These are phyloP conservation scores for Boletus coccyginus DNA, from an alignment of 768 basidiomycete species.

Conservation along the genomic window DNA sequence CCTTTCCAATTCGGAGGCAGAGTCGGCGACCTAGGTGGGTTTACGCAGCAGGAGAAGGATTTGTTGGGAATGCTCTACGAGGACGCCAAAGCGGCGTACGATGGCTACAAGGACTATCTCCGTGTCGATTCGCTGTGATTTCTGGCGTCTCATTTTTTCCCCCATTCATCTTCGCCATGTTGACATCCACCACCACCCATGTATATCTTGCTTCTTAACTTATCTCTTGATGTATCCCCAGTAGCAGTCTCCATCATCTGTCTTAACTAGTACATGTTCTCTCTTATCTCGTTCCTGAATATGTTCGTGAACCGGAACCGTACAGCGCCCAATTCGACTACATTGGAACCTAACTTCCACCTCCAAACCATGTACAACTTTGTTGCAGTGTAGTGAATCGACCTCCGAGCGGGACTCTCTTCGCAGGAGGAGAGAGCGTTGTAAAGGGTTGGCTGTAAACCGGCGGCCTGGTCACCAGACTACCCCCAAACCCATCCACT, in stretches of 20 bases:
- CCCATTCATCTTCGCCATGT: neutral
- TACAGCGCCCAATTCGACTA: neutral
- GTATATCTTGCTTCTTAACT: neutral
- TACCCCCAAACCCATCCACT: too few relatives aligned
- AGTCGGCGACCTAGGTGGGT: neutral
- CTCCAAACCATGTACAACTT: neutral
- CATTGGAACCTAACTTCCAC: neutral
- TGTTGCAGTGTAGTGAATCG: too few relatives aligned
- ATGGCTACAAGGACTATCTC: slow-evolving; percentile 12
- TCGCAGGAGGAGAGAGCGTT: too few relatives aligned
- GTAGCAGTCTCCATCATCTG: neutral
- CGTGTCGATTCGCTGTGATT: neutral
- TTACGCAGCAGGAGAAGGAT: slow-evolving; percentile 10
- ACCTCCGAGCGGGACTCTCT: too few relatives aligned
- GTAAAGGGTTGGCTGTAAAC: too few relatives aligned
- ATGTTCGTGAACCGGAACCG: too few relatives aligned
- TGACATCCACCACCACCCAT: too few relatives aligned
- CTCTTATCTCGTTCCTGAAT: neutral
- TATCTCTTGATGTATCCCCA: neutral
- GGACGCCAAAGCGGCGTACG: slow-evolving; percentile 11
- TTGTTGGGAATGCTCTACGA: slow-evolving; percentile 9
- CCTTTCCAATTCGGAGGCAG: neutral
- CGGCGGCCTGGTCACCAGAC: too few relatives aligned
- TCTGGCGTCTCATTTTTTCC: neutral
- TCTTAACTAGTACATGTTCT: neutral